Conservation (phyloP, 108 stramenopile species). For the Skeletonema potamos region DNA sequence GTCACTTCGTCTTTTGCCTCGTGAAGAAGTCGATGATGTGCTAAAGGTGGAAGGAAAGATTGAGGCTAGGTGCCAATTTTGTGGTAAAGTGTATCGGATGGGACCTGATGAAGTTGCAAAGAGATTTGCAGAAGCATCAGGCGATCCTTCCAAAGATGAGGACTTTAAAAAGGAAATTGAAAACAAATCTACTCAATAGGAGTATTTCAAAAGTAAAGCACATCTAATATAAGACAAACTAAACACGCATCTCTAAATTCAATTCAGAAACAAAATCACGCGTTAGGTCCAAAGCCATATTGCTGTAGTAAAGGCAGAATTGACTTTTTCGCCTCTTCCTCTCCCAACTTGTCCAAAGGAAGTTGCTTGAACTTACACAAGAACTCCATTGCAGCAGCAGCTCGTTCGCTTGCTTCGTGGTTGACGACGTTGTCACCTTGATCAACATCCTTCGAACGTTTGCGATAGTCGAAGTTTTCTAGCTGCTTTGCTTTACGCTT, state of each 20-base stretch:
- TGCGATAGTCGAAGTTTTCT: constrained; percentile 80
- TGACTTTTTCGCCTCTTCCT: constrained; percentile 13
- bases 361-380: constrained; percentile 33
- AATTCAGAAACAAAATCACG: neutral
- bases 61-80: constrained; percentile 87
- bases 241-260: neutral
- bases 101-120: constrained; percentile 65
- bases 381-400: constrained; percentile 41
- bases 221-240: neutral
- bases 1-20: constrained; percentile 72
- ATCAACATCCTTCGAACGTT: constrained; percentile 30
- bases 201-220: neutral
- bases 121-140: constrained; percentile 59
- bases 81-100: constrained; percentile 78
- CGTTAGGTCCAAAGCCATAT: constrained; percentile 22
- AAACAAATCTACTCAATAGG: neutral
- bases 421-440: constrained; percentile 15
- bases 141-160: constrained; percentile 67
- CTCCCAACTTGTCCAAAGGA: constrained; percentile 24
- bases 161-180: constrained; percentile 18
- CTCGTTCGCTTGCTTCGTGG: constrained; percentile 23
- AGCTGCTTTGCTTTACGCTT: constrained; percentile 90
- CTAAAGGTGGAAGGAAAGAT: constrained; percentile 69
- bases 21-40: constrained; percentile 77
- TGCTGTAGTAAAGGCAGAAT: constrained; percentile 24